Base-by-base conservation (phyloP, 2,329 filamentous ascomycete genomes). In the Aspergillus hiratsukae region DNA sequence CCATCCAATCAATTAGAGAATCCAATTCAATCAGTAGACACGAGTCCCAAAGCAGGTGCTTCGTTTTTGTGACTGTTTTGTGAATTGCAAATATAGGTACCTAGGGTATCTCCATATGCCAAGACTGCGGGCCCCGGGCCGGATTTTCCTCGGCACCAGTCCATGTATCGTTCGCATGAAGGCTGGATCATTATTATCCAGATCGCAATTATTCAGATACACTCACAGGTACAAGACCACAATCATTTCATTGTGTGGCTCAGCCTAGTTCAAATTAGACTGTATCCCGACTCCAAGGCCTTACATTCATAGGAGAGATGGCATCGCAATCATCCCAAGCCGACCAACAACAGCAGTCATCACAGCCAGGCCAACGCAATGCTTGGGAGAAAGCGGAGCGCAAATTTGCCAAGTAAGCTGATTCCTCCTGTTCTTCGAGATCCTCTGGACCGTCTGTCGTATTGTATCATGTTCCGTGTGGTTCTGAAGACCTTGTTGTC, bases 371-470 rank as follows among this genome's bases (percentile, higher is more conserved):
- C 43, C 58, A 63, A 37, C 53, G 61, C 1, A 87, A 85, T 81
- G 78, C 79, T 64, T 78, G 81, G 59, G 78, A 86, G 57, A 83
- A 81, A 54, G 85, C 64, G 19, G 71, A 84, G 68, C 74, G 78
- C 57, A 87, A 85, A 65, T 90, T 90, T 66, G 77, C 86, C 64
- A 81, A 78, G 87, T 87, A 75, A 66, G 79, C 68, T 53, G 37
- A 35, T 49, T 50, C 43, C 25, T 52, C 25, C 46, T 46, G 17
- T 28, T 25, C 28, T 37, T 53, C 43, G 28, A 40, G 48, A 6
- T 25, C 28, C 48, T 54, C 17, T 48, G 43, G 7, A 29, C 25
- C 37, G 35, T 52, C 55, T 37, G 14, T 37, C 14, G 31, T 37
- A 37, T 14, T 17, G 3, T 37, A 37, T 17, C 6, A 17, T 37